Evolutionary conservation across 1,284 basidiomycete species (phyloP).

Genomic region (Termitomyces sp.): DNA sequence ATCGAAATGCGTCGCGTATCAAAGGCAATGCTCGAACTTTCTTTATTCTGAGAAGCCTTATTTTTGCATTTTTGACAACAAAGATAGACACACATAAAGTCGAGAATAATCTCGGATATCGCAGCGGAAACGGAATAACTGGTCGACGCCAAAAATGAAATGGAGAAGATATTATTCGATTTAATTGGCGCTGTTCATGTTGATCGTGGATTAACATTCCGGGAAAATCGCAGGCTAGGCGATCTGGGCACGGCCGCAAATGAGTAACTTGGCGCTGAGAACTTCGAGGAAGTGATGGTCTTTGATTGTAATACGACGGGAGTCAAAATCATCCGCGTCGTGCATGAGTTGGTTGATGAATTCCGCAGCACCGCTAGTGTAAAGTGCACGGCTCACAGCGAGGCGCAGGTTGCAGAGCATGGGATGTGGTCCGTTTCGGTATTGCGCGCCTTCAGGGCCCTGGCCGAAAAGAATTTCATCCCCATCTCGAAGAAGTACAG

Average conservation of each 20-base stretch:
- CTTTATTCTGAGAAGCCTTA: background rate
- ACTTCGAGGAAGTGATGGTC: slow-evolving; percentile 13
- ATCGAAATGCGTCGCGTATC: background rate
- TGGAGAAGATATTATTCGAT: background rate
- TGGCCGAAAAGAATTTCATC: slow-evolving; percentile 17
- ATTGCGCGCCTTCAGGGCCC: slow-evolving; percentile 10
- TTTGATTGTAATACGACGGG: slow-evolving; percentile 8
- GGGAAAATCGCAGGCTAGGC: background rate
- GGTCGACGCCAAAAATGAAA: background rate
- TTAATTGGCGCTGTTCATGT: background rate
- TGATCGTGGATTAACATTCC: background rate
- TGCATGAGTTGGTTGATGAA: slow-evolving; percentile 17
- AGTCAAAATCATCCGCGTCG: slow-evolving; percentile 15
- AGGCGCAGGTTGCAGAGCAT: slow-evolving; percentile 20
- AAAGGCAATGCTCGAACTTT: background rate
- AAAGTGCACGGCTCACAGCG: slow-evolving; percentile 18
- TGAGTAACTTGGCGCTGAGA: slow-evolving; percentile 17
- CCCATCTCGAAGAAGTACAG: slow-evolving; percentile 15
- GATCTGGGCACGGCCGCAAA: slow-evolving; percentile 17
- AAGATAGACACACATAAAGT: background rate
- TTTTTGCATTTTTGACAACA: background rate
- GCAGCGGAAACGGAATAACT: background rate
- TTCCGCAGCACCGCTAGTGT: slow-evolving; percentile 17
- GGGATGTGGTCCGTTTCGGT: slow-evolving; percentile 16
- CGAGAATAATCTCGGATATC: background rate